Conservation (phyloP, 2,329 filamentous ascomycete species). For the Orbilia blumenaviensis region DNA sequence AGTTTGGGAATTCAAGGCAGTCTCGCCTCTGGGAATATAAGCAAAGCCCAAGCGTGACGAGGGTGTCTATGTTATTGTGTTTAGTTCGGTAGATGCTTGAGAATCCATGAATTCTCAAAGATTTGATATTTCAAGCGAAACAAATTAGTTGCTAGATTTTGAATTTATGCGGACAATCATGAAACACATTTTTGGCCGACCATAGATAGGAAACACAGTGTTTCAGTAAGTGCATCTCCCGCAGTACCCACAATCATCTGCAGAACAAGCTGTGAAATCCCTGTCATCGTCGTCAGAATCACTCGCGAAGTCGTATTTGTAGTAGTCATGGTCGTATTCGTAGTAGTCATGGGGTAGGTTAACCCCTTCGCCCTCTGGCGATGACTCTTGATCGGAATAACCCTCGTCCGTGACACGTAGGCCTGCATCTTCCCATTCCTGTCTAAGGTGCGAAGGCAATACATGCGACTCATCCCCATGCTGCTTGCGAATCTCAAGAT, state of each 20-base stretch:
- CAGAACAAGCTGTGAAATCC: constrained; percentile 41
- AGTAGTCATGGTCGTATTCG: constrained; percentile 12
- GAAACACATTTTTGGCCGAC: constrained; percentile 15
- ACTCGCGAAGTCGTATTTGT: constrained; percentile 22
- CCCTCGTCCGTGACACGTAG: constrained; percentile 15
- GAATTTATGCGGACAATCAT: constrained; percentile 12
- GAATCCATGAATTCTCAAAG: too few species aligned
- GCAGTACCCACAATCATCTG: constrained; percentile 30
- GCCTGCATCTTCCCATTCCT: constrained; percentile 30
- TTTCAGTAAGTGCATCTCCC: constrained; percentile 35
- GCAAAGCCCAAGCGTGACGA: too few species aligned
- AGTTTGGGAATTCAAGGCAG: too few species aligned
- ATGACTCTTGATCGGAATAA: constrained; percentile 20
- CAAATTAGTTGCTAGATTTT: too few species aligned
- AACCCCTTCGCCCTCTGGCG: constrained; percentile 23
- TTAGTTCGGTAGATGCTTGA: too few species aligned
- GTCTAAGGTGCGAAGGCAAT: constrained; percentile 34
- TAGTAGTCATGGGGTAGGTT: constrained; percentile 5
- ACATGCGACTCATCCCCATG: constrained; percentile 30
- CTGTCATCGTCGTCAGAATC: constrained; percentile 25
- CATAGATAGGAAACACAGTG: constrained; percentile 23
- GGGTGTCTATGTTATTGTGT: too few species aligned
- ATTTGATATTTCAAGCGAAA: too few species aligned
- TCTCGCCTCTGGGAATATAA: too few species aligned
- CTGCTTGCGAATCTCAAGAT: constrained; percentile 32